These are phyloP conservation scores for Hyaloscypha finlandica DNA, from an alignment of 495 filamentous ascomycete genomes.

Conservation along the genomic window DNA sequence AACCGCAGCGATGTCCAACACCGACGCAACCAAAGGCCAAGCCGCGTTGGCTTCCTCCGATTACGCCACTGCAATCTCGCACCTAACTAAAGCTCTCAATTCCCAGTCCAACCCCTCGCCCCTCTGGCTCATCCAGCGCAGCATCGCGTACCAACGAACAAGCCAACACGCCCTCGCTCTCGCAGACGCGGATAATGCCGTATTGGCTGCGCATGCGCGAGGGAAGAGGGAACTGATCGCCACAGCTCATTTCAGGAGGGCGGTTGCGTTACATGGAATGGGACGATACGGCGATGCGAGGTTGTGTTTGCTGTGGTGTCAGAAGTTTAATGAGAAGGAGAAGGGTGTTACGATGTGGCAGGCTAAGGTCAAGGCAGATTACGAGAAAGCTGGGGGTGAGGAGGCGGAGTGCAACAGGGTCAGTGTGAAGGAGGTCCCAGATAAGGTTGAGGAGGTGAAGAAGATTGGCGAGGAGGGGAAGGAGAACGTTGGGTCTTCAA, in stretches of 20 bases:
- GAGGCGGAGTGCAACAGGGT: slow-evolving; percentile 60
- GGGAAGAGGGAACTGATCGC: slow-evolving; percentile 79
- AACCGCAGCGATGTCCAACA: neutral
- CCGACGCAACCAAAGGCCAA: slow-evolving; percentile 59
- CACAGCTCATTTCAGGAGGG: slow-evolving; percentile 78
- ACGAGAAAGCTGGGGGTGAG: slow-evolving; percentile 53
- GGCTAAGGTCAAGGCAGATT: slow-evolving; percentile 52
- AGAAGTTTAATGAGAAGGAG: slow-evolving; percentile 59
- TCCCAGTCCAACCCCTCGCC: slow-evolving; percentile 59
- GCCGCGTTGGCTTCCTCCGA: slow-evolving; percentile 65
- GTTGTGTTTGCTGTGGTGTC: slow-evolving; percentile 68
- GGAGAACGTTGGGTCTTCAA: slow-evolving; percentile 36
- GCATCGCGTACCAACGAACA: slow-evolving; percentile 74
- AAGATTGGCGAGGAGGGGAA: slow-evolving; percentile 33
- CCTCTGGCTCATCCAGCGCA: slow-evolving; percentile 84
- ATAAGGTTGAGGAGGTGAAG: slow-evolving; percentile 31
- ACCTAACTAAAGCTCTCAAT: slow-evolving; percentile 75
- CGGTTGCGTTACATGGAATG: slow-evolving; percentile 69
- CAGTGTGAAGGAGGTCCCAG: slow-evolving; percentile 65
- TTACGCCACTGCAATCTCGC: slow-evolving; percentile 64
- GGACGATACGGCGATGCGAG: slow-evolving; percentile 75
- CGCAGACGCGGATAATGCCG: slow-evolving; percentile 76
- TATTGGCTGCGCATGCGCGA: slow-evolving; percentile 68
- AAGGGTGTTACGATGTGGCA: slow-evolving; percentile 65
- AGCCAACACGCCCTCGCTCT: slow-evolving; percentile 58